Evolutionary conservation across 345 rosid genomes (phyloP).

Genomic region (Ceriops zippeliana): DNA sequence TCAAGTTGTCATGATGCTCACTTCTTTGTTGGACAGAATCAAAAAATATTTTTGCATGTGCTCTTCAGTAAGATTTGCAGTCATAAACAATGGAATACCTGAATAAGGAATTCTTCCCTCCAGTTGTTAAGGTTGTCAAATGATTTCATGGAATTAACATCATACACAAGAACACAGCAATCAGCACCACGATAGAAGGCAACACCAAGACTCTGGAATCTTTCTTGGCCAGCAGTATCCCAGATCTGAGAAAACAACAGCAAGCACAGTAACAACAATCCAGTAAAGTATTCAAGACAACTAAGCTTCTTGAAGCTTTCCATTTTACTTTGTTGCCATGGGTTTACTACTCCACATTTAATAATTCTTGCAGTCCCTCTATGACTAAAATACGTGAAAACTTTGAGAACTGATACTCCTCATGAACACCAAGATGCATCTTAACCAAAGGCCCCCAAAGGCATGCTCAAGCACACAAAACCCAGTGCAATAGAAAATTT

Average conservation of each 20-base stretch:
- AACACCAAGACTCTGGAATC: constrained; percentile 25
- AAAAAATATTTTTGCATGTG: not conserved
- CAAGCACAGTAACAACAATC: not conserved
- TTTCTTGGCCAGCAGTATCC: constrained; percentile 25
- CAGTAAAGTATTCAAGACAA: not conserved
- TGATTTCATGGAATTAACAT: constrained; percentile 22
- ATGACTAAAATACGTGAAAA: too few species aligned
- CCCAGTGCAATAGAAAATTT: not conserved
- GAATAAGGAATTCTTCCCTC: constrained; percentile 23
- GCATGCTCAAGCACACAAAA: not conserved
- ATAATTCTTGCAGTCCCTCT: too few species aligned
- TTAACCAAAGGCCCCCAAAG: too few species aligned
- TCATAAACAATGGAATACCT: constrained; percentile 1
- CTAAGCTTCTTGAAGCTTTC: too few species aligned
- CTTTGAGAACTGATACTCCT: too few species aligned
- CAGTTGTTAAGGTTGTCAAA: constrained; percentile 22
- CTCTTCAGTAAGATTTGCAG: not conserved
- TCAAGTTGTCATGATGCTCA: not conserved
- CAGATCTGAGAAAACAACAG: constrained; percentile 12
- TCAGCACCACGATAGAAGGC: constrained; percentile 22
- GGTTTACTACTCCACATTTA: too few species aligned
- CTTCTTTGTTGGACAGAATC: too few species aligned
- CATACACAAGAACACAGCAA: constrained; percentile 22
- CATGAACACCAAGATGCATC: too few species aligned
- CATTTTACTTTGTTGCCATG: too few species aligned